Evolutionary conservation across 306 rosid species (phyloP).

Genomic region (Hippophae rhamnoides): DNA sequence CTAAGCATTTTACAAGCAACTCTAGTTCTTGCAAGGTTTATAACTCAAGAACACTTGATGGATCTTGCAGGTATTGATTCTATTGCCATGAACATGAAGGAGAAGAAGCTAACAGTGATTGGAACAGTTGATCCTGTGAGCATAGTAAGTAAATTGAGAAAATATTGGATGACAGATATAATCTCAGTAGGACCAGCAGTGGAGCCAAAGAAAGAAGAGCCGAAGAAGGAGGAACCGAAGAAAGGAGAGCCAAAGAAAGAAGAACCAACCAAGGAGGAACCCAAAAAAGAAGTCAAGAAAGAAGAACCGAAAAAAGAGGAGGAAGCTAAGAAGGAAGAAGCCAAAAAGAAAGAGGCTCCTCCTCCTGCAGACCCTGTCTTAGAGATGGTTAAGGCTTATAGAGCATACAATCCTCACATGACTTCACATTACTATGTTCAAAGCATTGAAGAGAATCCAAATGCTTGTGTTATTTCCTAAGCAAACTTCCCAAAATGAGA

Average conservation of each 20-base stretch:
- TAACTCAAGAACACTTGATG: no score
- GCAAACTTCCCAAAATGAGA: background rate
- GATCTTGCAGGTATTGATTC: conserved; percentile 69
- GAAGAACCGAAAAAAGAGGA: conserved; percentile 25
- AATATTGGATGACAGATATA: conserved; percentile 53
- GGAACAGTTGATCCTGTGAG: conserved; percentile 74
- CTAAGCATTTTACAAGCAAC: no score
- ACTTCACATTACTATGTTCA: conserved; percentile 60
- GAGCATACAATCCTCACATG: conserved; percentile 61
- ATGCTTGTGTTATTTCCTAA: conserved; percentile 66
- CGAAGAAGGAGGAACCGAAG: conserved; percentile 57
- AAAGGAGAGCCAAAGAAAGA: conserved; percentile 42
- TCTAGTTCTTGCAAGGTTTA: no score
- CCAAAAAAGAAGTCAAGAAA: conserved; percentile 27
- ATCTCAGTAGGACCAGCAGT: conserved; percentile 71
- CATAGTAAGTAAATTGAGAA: conserved; percentile 74
- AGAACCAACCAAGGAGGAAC: conserved; percentile 36
- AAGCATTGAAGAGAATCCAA: conserved; percentile 93
- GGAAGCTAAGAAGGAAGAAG: conserved; percentile 9
- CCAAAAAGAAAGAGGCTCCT: conserved; percentile 27
- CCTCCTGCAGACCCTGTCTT: conserved; percentile 39
- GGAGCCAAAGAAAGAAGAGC: conserved; percentile 81
- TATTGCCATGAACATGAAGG: conserved; percentile 84
- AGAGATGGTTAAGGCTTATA: conserved; percentile 56
- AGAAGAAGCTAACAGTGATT: conserved; percentile 69